These are phyloP conservation scores for Massarina eburnea DNA, from an alignment of 2,329 filamentous ascomycete genomes.

Conservation along the genomic window DNA sequence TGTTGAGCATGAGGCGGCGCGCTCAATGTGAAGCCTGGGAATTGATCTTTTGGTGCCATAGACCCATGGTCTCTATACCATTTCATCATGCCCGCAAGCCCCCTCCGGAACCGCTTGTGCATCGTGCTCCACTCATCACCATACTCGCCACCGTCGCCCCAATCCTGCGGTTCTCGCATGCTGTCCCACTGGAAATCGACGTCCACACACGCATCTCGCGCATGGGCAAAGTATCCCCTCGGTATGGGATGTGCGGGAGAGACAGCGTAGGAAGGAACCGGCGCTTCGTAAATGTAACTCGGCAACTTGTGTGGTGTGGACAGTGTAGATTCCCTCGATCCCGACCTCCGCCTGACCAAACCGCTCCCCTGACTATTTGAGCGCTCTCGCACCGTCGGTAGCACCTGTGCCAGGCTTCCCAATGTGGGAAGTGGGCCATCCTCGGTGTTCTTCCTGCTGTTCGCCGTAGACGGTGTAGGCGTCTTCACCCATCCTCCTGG, in stretches of 20 bases:
- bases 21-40: conserved; percentile 36
- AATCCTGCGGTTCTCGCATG: conserved; percentile 73
- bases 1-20: conserved; percentile 28
- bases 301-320: conserved; percentile 22
- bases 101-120: conserved; percentile 85
- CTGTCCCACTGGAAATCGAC: conserved; percentile 98
- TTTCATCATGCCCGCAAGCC: conserved; percentile 74
- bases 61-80: conserved; percentile 70
- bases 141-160: conserved; percentile 84
- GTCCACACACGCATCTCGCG: conserved; percentile 78
- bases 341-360: conserved; percentile 22
- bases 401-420: conserved; percentile 41
- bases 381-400: conserved; percentile 47
- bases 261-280: conserved; percentile 79
- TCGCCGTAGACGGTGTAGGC: conserved; percentile 17
- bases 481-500: conserved; percentile 58
- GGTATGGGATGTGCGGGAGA: conserved; percentile 81
- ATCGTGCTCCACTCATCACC: conserved; percentile 96
- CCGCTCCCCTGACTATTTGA: conserved; percentile 46
- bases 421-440: conserved; percentile 27
- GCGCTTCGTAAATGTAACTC: conserved; percentile 65
- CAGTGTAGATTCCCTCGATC: conserved; percentile 27
- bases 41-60: conserved; percentile 34
- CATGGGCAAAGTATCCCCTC: conserved; percentile 84
- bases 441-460: conserved; percentile 18